Evolutionary conservation across 2,329 filamentous ascomycete genomes (phyloP), one percentile per base, ranked within the genome.

Genomic region (Penicillium sp.): DNA sequence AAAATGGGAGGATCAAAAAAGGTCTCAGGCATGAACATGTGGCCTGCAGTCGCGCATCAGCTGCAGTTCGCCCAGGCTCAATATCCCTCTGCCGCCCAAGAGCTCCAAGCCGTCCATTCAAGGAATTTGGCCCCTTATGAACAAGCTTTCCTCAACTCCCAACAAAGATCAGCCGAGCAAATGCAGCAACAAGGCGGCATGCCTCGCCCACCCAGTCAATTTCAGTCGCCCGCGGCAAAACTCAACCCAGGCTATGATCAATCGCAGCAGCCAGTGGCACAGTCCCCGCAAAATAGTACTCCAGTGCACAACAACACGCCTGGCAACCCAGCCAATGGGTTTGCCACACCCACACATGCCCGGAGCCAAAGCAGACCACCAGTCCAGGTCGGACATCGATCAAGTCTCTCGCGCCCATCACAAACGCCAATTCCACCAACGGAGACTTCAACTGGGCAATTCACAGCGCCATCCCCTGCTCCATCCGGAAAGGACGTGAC

Each of bases 121-220:
- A 81, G 84, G 34, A 92, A 92, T 61, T 76, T 97, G 5, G 76
- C 83, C 24, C 83, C 86, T 31, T 97, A 96, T 60, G 92, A 97
- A 69, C 77, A 76, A 60, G 75, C 73, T 22, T 74, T 75, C 60
- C 70, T 81, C 47, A 75, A 66, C 45, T 71, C 69, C 2, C 77
- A 78, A 44, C 76, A 78, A 56, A 77, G 77, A 47, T 74, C 71
- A 48, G 72, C 76, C 53, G 71, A 71, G 38, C 75, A 72, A 59
- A 73, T 73, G 61, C 75, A 72, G 55, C 79, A 81, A 6, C 57
- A 56, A 22, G 56, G 57, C 16, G 61, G 61, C 10, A 42, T 77
- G 43, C 77, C 78, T 18, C 77, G 71, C 39, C 71, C 70, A 39
- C 62, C 66, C 2, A 67, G 62, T 54, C 74, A 75, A 18, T 77